Evolutionary conservation across 2,329 filamentous ascomycete species (phyloP).

Genomic region (Clarireedia monteithiana): DNA sequence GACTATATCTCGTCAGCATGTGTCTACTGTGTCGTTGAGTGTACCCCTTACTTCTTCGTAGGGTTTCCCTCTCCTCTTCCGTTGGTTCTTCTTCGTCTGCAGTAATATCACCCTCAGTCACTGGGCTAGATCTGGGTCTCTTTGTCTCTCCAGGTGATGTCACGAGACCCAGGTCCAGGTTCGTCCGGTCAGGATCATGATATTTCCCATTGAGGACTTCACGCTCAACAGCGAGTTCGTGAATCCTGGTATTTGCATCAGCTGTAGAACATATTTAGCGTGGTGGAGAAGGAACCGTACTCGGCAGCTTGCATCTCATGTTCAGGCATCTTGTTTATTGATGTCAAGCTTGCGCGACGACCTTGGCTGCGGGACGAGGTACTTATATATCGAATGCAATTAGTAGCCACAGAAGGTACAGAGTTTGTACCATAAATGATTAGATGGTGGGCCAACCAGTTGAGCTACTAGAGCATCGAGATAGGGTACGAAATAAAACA

Average conservation of each 20-base stretch:
- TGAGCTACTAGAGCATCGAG: no score
- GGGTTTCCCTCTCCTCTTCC: background rate
- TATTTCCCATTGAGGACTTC: background rate
- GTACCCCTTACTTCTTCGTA: background rate
- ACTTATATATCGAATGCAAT: no score
- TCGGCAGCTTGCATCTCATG: background rate
- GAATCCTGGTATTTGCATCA: background rate
- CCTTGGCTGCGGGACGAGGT: no score
- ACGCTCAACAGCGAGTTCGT: background rate
- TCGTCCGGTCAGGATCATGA: background rate
- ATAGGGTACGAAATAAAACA: no score
- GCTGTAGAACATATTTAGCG: background rate
- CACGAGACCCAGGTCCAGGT: background rate
- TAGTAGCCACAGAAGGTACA: no score
- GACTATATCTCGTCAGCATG: background rate
- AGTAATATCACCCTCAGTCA: background rate
- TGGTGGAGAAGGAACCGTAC: background rate
- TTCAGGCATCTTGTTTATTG: background rate
- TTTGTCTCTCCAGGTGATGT: background rate
- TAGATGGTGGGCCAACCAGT: no score
- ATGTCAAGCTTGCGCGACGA: no score
- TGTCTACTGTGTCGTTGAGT: background rate
- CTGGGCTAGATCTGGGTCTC: background rate
- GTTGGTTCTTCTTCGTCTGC: background rate
- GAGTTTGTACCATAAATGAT: no score